Evolutionary conservation across 495 filamentous ascomycete genomes (phyloP), one percentile per base, ranked within the genome.

Genomic region (Melanomma pulvis-pyrius): DNA sequence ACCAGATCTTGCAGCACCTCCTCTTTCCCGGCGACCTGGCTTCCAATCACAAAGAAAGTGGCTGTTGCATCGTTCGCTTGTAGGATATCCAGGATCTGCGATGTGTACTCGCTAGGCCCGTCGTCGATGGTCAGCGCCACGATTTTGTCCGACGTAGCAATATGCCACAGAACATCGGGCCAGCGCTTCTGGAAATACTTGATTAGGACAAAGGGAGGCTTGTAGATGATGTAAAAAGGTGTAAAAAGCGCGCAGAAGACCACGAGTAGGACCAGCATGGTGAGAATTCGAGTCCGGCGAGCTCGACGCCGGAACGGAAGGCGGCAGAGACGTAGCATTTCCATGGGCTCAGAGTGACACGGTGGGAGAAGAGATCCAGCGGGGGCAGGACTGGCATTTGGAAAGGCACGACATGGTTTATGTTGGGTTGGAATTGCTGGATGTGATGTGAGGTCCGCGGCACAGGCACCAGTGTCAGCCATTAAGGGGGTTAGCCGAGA

Each of bases 111-210:
- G 0, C 88, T 91, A 2, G 92, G 92, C 21, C 84, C 87, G 77
- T 96, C 92, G 78, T 96, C 92, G 74, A 96, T 88, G 4, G 90
- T 93, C 28, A 96, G 82, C 1, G 90, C 92, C 15, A 94, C 81
- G 7, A 91, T 71, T 61, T 87, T 88, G 54, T 81, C 76, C 28
- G 74, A 60, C 0, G 83, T 79, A 9, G 81, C 77, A 15, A 90
- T 79, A 51, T 86, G 86, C 80, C 85, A 96, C 47, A 96, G 81
- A 21, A 93, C 86, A 71, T 91, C 85, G 6, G 91, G 90, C 84
- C 87, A 91, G 30, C 82, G 85, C 63, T 77, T 79, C 70, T 88
- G 82, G 63, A 92, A 83, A 76, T 87, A 88, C 39, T 77, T 75
- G 73, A 96, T 86, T 11, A 96, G 73, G 7, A 83, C 68, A 11